Percentiles rank a stretch among this genome's conserved stretches.
Evolutionary conservation across 139 green algal species (phyloP).

Genomic region (Picochlorum sp.): DNA sequence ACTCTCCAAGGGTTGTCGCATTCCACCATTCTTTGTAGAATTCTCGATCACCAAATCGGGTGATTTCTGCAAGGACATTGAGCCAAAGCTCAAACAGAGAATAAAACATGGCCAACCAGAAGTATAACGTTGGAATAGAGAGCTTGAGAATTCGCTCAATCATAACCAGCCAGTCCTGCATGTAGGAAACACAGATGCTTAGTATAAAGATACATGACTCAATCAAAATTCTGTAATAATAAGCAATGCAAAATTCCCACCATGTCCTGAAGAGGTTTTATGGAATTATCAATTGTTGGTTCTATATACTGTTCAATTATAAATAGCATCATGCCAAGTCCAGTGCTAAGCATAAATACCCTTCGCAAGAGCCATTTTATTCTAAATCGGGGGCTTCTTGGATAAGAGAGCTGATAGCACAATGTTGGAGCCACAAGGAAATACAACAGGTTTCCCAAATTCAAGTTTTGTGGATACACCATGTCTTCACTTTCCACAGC

Average conservation of each 20-base stretch:
- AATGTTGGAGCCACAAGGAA: constrained; percentile 72
- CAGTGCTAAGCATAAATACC: background rate
- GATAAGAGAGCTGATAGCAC: constrained; percentile 61
- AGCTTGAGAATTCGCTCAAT: constrained; percentile 86
- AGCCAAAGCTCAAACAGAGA: constrained; percentile 78
- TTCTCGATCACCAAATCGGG: constrained; percentile 81
- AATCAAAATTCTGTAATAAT: background rate
- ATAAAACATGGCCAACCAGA: constrained; percentile 84
- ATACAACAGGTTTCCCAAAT: constrained; percentile 50
- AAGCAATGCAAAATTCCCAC: background rate
- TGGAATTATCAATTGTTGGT: constrained; percentile 62
- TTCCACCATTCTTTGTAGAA: constrained; percentile 98
- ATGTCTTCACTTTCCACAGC: constrained; percentile 5
- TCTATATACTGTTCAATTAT: constrained; percentile 73
- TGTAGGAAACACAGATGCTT: background rate
- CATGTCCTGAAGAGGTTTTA: constrained; percentile 49
- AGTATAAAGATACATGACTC: background rate
- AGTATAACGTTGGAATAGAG: constrained; percentile 78
- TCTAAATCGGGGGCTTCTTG: constrained; percentile 16
- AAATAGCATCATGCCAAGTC: constrained; percentile 46
- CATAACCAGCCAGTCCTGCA: constrained; percentile 40
- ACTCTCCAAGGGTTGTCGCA: constrained; percentile 73
- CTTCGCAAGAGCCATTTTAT: constrained; percentile 19
- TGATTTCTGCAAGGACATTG: constrained; percentile 83
- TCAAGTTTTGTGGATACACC: constrained; percentile 63